Base-by-base conservation (phyloP, 202 grass and related monocot species). In the Alloteropsis angusta region DNA sequence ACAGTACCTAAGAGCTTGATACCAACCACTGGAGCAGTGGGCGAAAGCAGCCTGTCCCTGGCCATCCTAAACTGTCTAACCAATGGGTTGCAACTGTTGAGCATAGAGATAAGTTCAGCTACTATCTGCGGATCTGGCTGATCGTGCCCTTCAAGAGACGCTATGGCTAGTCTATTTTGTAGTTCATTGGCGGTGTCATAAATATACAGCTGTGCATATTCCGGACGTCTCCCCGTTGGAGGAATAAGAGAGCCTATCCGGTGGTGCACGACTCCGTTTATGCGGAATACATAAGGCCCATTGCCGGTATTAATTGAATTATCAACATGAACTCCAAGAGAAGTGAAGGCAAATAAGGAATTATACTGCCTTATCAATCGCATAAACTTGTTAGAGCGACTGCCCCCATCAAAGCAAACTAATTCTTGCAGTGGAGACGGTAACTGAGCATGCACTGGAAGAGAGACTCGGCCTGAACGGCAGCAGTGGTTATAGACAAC, bases 1-100 rank as follows among this genome's bases (percentile, higher is more conserved):
- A 23, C 4, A 8, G 25, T 5, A 11, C 52, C 37, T n/a, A 63
- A 13, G 0, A 66, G 15, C 5, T 1, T 22, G 0, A 67, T 52
- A 0, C 21, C 14, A 0, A 68, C 7, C 4, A 26, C 13, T 8
- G 9, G 2, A 9, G 6, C 3, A 1, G 0, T 9, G 1, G 15
- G 5, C 0, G 30, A 54, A 0, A 28, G 0, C 0, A 77, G 13
- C 0, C 62, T 16, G 13, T 79, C 62, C 1, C 12, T 7, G 1
- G 35, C 39, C 34, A 35, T 35, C 34, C 34, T 35, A 35, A 35
- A 35, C 4, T 35, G 34, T 2, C 4, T 2, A 35, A 57, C 77
- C 30, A 80, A 2, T 3, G 22, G 13, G 46, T 69, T 80, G 5
- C 4, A 5, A 0, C 0, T 0, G 21, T 80, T 4, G 0, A 80